Evolutionary conservation across 2,329 filamentous ascomycete genomes (phyloP).

Genomic region (Alternaria novae-zelandiae): DNA sequence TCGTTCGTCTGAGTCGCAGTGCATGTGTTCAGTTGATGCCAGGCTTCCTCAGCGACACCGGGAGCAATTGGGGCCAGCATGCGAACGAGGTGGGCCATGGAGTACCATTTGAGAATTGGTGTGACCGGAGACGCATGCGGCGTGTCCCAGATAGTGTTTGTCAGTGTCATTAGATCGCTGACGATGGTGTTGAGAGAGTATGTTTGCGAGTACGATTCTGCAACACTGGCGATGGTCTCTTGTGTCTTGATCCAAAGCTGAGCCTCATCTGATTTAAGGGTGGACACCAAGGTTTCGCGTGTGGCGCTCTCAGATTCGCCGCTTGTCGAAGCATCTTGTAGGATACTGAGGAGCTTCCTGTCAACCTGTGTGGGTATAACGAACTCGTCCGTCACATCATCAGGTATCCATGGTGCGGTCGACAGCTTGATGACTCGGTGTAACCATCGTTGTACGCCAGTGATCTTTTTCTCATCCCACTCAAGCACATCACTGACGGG

Average conservation of each 20-base stretch:
- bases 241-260: conserved; percentile 71
- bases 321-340: conserved; percentile 16
- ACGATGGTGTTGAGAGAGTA: conserved; percentile 83
- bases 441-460: conserved; percentile 83
- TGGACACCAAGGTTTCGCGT: conserved; percentile 3
- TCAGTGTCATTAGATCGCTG: conserved; percentile 81
- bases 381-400: conserved; percentile 32
- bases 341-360: conserved; percentile 25
- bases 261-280: conserved; percentile 41
- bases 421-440: conserved; percentile 67
- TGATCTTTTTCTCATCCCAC: conserved; percentile 85
- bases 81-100: conserved; percentile 65
- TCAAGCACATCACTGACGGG: conserved; percentile 83
- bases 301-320: conserved; percentile 3
- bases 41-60: conserved; percentile 81
- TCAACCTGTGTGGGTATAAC: conserved; percentile 31
- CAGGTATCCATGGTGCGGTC: conserved; percentile 24
- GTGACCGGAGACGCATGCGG: conserved; percentile 43
- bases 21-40: conserved; percentile 63
- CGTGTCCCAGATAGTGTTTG: conserved; percentile 62
- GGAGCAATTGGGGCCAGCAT: conserved; percentile 82
- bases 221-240: conserved; percentile 70
- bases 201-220: conserved; percentile 70
- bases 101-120: conserved; percentile 56
- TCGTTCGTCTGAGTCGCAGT: background rate